Base-by-base conservation (phyloP, 2,329 filamentous ascomycete species). In the Colletotrichum trifolii region DNA sequence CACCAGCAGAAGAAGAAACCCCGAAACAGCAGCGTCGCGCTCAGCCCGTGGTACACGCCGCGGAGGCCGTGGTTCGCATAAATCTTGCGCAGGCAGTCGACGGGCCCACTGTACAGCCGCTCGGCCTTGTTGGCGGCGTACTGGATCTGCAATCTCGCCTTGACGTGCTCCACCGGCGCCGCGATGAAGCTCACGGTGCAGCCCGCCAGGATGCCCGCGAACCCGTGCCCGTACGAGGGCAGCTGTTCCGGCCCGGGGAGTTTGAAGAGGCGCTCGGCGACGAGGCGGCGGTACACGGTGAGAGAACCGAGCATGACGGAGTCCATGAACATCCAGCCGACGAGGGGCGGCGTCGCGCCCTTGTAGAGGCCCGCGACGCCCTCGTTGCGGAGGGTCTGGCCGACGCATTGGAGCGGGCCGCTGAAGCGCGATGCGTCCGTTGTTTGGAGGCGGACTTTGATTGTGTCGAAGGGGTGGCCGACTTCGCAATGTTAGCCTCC, bases 241-340 rank as follows among this genome's bases (percentile, higher is more conserved):
- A 97, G 83, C 33, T 71, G 70, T 45, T 74, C 73, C 35, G 69
- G 74, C 52, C 71, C 69, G 69, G 72, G 72, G 61, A 69, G 39
- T 70, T 84, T 85, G 79, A 96, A 97, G 72, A 97, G 80, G 71
- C 93, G 86, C 73, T 96, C 90, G 68, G 91, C 90, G 13, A 98
- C 82, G 49, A 97, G 78, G 52, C 92, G 90, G 42, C 95, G 91
- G 81, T 98, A 98, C 54, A 97, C 86, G 33, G 92, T 97, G 69
- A 99, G 83, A 15, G 92, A 96, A 46, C 96, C 96, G 39, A 98
- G 86, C 94, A 98, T 97, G 64, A 90, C 76, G 46, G 82, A 86
- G 81, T 99, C 96, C 95, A 98, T 98, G 73, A 96, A 93, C 65
- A 98, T 97, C 96, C 96, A 98, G 71, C 96, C 96, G 55, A 97